These are phyloP conservation scores for Colletotrichum spaethianum DNA, from an alignment of 2,329 filamentous ascomycete species.

Conservation along the genomic window DNA sequence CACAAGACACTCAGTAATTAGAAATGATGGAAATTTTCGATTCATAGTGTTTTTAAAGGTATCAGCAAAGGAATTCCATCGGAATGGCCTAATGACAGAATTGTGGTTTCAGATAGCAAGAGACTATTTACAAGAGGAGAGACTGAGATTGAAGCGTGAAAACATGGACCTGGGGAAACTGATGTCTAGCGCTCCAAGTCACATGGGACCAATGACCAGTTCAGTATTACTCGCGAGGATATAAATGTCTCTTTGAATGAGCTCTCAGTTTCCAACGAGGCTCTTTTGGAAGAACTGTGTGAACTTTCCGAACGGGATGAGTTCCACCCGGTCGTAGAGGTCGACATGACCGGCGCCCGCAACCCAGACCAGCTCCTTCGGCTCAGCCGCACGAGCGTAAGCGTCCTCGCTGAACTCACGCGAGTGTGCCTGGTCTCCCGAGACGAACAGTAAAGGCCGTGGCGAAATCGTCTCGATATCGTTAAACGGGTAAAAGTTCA, in stretches of 20 bases:
- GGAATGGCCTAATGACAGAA: no score
- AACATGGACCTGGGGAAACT: no score
- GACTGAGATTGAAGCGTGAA: no score
- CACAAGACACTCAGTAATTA: no score
- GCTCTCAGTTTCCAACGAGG: neutral
- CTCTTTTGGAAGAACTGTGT: conserved; percentile 45
- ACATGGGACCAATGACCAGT: no score
- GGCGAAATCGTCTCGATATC: conserved; percentile 50
- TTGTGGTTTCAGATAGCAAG: no score
- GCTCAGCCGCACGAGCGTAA: conserved; percentile 48
- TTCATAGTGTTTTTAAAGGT: no score
- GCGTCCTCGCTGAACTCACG: conserved; percentile 49
- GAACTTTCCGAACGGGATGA: conserved; percentile 52
- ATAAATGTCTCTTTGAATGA: neutral
- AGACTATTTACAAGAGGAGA: no score
- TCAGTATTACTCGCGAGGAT: no score
- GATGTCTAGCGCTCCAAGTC: no score
- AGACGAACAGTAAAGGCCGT: conserved; percentile 48
- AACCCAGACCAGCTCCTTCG: conserved; percentile 54
- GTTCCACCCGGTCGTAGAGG: conserved; percentile 53
- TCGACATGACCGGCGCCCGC: conserved; percentile 52
- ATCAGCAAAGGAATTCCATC: no score
- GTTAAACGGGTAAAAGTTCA: conserved; percentile 50
- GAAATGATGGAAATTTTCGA: no score
- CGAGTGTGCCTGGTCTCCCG: conserved; percentile 47